phyloP scores from a whole-genome alignment of 2,329 filamentous ascomycete genomes.

The Neofusicoccum cordaticola region DNA sequence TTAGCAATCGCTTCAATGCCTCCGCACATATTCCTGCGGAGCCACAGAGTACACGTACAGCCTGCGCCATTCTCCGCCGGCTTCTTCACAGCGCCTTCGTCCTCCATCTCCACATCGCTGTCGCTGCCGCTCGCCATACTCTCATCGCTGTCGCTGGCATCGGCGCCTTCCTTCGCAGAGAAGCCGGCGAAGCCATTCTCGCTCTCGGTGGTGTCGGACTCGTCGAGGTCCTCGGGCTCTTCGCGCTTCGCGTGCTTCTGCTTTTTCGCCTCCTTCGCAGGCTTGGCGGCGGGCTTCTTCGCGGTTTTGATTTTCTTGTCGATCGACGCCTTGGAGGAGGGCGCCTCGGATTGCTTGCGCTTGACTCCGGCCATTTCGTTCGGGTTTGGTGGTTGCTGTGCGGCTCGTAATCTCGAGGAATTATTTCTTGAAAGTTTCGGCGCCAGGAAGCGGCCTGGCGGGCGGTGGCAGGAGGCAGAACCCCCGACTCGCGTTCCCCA shows the following conservation, averaged over 20 bases:
- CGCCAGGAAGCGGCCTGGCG: conserved; percentile 3
- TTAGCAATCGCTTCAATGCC: no score
- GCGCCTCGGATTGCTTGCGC: conserved; percentile 34
- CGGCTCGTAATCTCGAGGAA: background rate
- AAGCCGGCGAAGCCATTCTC: conserved; percentile 37
- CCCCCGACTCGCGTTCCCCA: conserved; percentile 1
- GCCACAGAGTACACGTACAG: background rate
- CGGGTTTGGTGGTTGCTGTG: background rate
- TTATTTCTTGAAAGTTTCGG: conserved; percentile 9
- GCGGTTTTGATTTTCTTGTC: conserved; percentile 42
- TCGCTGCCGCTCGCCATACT: conserved; percentile 13
- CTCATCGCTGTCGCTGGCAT: conserved; percentile 20
- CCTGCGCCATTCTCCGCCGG: background rate
- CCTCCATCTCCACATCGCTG: conserved; percentile 15
- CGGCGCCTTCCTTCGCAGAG: conserved; percentile 29
- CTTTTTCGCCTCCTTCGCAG: conserved; percentile 29
- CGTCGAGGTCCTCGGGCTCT: conserved; percentile 30
- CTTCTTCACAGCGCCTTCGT: conserved; percentile 18
- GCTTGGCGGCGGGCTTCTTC: conserved; percentile 25
- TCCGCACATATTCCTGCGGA: background rate
- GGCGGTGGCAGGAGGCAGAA: conserved; percentile 10
- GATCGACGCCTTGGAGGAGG: conserved; percentile 20
- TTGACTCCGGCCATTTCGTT: conserved; percentile 37
- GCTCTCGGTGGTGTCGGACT: conserved; percentile 36
- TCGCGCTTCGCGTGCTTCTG: conserved; percentile 31